These are phyloP conservation scores for Rhizopus microsporus DNA, from an alignment of 371 early-diverging fungal species.

Conservation along the genomic window DNA sequence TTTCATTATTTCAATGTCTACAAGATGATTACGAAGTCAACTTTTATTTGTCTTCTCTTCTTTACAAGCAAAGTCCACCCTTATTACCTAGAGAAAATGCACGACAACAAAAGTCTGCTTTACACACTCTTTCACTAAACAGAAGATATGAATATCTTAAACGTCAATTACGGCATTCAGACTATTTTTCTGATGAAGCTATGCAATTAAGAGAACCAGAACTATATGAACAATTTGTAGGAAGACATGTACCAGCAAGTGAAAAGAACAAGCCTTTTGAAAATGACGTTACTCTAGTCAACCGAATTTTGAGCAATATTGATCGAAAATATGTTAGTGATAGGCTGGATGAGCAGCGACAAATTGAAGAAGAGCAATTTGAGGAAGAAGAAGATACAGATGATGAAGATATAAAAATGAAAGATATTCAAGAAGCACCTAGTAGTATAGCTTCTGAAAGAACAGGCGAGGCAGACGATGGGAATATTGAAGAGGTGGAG, in stretches of 20 bases:
- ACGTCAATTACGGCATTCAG: slow-evolving; percentile 32
- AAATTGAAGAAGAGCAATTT: slow-evolving; percentile 43
- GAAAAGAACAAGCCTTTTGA: slow-evolving; percentile 37
- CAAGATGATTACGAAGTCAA: slow-evolving; percentile 46
- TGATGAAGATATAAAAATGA: slow-evolving; percentile 19
- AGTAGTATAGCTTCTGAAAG: not conserved
- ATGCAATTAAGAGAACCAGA: slow-evolving; percentile 50
- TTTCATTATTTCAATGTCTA: slow-evolving; percentile 30
- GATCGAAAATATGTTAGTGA: slow-evolving; percentile 39
- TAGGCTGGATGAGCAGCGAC: slow-evolving; percentile 31
- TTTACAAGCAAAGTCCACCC: slow-evolving; percentile 13
- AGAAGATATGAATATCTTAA: slow-evolving; percentile 47
- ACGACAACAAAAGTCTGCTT: slow-evolving; percentile 13
- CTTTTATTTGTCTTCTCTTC: slow-evolving; percentile 32
- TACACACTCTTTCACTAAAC: slow-evolving; percentile 35
- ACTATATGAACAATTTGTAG: slow-evolving; percentile 51
- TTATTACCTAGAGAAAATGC: slow-evolving; percentile 1
- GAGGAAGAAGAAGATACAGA: slow-evolving; percentile 53
- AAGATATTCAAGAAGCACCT: slow-evolving; percentile 10
- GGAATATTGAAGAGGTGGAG: not conserved
- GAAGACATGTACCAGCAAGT: slow-evolving; percentile 38
- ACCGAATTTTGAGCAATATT: slow-evolving; percentile 45
- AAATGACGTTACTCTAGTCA: slow-evolving; percentile 41
- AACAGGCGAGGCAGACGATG: slow-evolving; percentile 4
- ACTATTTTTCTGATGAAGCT: slow-evolving; percentile 49